A percentile compares a stretch with the other conserved stretches of the same genome.
Evolutionary conservation across 2,329 filamentous ascomycete genomes (phyloP).

Genomic region (Paracamarosporium sp.): DNA sequence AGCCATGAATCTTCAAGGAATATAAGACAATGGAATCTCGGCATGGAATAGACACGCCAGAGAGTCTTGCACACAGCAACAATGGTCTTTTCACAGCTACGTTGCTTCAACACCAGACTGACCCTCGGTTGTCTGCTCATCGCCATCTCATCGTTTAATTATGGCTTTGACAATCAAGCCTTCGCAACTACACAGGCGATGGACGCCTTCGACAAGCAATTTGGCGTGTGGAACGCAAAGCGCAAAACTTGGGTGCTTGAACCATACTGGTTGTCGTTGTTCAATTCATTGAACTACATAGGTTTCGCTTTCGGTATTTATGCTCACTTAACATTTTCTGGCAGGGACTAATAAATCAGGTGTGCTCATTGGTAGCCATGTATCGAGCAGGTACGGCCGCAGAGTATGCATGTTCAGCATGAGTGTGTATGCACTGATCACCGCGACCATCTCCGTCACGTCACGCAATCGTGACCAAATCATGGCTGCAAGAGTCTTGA

Average conservation of each 20-base stretch:
- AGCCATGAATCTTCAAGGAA: too few species aligned
- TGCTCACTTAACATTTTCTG: too few species aligned
- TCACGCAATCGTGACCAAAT: slow-evolving; percentile 11
- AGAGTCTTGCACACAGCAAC: neutral
- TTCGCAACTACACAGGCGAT: slow-evolving; percentile 14
- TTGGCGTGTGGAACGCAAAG: neutral
- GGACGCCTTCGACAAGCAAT: slow-evolving; percentile 8
- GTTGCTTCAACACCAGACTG: neutral
- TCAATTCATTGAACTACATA: slow-evolving; percentile 14
- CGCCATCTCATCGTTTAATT: slow-evolving; percentile 14
- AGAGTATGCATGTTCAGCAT: slow-evolving; percentile 15
- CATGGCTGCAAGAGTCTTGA: slow-evolving; percentile 13
- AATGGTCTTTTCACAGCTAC: neutral
- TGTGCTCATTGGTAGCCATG: slow-evolving; percentile 60
- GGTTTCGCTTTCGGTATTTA: slow-evolving; percentile 7
- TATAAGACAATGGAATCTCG: too few species aligned
- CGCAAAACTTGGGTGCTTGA: slow-evolving; percentile 5
- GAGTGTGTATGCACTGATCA: slow-evolving; percentile 11
- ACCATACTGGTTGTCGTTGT: slow-evolving; percentile 11
- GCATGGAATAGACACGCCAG: too few species aligned
- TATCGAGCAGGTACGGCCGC: slow-evolving; percentile 29
- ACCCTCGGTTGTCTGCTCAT: slow-evolving; percentile 9
- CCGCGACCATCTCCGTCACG: slow-evolving; percentile 9
- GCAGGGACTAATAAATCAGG: slow-evolving; percentile 37
- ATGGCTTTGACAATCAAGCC: slow-evolving; percentile 15